phyloP scores from a whole-genome alignment of 331 rosid species.

The Malus hybrid region DNA sequence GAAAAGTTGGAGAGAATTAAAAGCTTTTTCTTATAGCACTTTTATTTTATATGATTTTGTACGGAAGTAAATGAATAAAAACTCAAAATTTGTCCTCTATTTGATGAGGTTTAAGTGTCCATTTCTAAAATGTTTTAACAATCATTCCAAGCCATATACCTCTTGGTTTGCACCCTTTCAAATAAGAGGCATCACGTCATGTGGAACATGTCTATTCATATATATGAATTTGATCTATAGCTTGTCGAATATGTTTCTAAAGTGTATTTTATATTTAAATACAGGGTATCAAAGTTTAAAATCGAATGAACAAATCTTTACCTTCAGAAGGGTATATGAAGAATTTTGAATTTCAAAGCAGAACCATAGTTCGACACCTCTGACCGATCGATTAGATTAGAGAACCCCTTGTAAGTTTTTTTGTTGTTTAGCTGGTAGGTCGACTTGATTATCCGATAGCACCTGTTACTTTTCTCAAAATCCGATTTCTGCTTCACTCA shows the following conservation, averaged over 20 bases:
- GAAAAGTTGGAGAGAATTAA: background rate
- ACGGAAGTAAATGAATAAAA: no score
- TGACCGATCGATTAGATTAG: background rate
- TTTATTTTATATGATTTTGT: no score
- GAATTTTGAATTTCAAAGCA: background rate
- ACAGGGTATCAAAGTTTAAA: no score
- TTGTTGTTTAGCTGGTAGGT: no score
- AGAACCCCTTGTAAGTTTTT: background rate
- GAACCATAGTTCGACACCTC: background rate
- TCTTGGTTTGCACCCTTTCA: background rate
- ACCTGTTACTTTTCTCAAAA: background rate
- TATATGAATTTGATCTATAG: background rate
- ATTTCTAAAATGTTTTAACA: no score
- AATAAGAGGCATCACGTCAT: background rate
- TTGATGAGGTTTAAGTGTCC: no score
- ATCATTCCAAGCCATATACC: background rate
- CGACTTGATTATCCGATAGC: background rate
- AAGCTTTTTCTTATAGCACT: background rate
- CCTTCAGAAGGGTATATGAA: background rate
- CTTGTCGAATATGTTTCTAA: background rate
- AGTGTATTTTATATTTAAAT: background rate
- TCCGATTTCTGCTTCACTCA: background rate
- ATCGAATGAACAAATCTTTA: background rate
- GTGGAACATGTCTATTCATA: background rate
- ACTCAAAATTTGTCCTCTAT: no score